Conservation (phyloP, 805 yeast genomes). For the Nakazawaea populi region DNA sequence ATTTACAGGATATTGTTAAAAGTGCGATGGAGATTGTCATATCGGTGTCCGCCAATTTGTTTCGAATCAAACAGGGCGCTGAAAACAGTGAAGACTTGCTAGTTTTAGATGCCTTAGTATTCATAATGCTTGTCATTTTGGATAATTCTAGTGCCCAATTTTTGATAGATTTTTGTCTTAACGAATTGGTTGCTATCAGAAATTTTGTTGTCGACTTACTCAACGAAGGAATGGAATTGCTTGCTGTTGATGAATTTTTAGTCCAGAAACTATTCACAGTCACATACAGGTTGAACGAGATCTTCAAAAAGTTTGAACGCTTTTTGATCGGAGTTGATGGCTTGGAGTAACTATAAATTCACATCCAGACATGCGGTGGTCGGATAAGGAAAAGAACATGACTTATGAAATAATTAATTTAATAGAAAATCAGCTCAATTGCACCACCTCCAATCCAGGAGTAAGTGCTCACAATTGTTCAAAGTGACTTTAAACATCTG, state of each 20-base stretch:
- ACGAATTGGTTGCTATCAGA: slow-evolving; percentile 8
- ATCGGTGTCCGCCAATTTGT: neutral
- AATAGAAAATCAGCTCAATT: too few species aligned
- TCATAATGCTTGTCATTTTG: slow-evolving; percentile 10
- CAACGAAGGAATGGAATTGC: slow-evolving; percentile 1
- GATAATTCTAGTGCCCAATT: slow-evolving; percentile 12
- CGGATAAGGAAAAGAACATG: too few species aligned
- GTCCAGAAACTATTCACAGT: slow-evolving; percentile 5
- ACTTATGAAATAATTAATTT: too few species aligned
- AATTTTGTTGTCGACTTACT: slow-evolving; percentile 3
- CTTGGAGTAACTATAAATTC: neutral
- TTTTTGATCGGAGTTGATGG: slow-evolving; percentile 1
- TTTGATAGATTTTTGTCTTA: slow-evolving; percentile 7
- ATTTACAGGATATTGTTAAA: slow-evolving; percentile 48
- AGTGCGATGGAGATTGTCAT: slow-evolving; percentile 38
- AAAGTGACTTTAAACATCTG: too few species aligned
- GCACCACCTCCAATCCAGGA: too few species aligned
- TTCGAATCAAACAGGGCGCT: neutral
- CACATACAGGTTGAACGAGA: slow-evolving; percentile 7
- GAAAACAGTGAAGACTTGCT: slow-evolving; percentile 9
- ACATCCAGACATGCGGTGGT: neutral
- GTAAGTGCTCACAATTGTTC: too few species aligned
- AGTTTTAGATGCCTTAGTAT: slow-evolving; percentile 11
- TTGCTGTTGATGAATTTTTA: neutral
- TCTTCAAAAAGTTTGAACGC: slow-evolving; percentile 5